phyloP scores from a whole-genome alignment of 768 basidiomycete genomes.

The Lactarius psammicola region DNA sequence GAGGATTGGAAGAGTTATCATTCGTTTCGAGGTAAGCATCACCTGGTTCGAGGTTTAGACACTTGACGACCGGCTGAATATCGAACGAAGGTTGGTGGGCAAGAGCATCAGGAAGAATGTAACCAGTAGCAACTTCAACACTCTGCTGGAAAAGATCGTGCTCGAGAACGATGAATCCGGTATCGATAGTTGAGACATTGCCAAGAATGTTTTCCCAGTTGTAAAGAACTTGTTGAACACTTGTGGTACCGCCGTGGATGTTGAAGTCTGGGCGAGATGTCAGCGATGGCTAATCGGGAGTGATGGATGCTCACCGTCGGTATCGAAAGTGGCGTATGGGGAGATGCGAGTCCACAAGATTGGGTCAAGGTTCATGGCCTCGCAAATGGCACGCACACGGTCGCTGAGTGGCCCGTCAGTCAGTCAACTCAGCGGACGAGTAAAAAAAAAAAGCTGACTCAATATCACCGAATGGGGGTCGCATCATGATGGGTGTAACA shows the following conservation, averaged over 20 bases:
- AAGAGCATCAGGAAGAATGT: constrained; percentile 79
- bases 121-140: constrained; percentile 83
- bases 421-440: neutral
- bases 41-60: constrained; percentile 53
- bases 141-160: constrained; percentile 84
- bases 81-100: constrained; percentile 61
- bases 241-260: constrained; percentile 62
- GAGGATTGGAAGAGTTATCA: constrained; percentile 63
- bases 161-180: constrained; percentile 88
- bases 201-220: constrained; percentile 74
- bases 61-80: constrained; percentile 69
- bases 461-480: constrained; percentile 81
- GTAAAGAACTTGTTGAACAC: constrained; percentile 56
- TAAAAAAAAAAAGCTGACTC: constrained; percentile 45
- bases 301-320: constrained; percentile 46
- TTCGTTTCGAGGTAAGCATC: constrained; percentile 86
- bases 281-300: constrained; percentile 14
- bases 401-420: constrained; percentile 46
- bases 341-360: constrained; percentile 82
- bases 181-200: constrained; percentile 54
- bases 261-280: constrained; percentile 60
- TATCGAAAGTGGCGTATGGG: constrained; percentile 64
- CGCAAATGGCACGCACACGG: constrained; percentile 80
- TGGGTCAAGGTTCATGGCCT: constrained; percentile 79
- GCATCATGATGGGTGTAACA: constrained; percentile 74